Conservation (phyloP, 805 yeast genomes). For the Candida loeiensis region DNA sequence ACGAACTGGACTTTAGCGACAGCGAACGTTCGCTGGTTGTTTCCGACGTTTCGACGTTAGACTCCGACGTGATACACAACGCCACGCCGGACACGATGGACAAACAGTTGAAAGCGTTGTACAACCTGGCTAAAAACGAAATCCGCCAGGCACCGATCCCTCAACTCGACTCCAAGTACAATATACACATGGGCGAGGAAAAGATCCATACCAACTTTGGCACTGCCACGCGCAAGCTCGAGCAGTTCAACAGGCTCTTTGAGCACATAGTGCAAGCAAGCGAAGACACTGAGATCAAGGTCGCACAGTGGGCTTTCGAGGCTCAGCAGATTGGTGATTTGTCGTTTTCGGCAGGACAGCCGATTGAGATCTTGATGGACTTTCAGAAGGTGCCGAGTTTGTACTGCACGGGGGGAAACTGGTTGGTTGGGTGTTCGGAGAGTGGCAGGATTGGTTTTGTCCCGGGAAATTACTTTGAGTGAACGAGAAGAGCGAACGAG, state of each 20-base stretch:
- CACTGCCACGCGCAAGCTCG: conserved; percentile 25
- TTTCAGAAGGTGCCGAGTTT: conserved; percentile 24
- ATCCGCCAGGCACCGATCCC: conserved; percentile 30
- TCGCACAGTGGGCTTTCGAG: conserved; percentile 23
- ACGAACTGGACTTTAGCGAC: conserved; percentile 6
- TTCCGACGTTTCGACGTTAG: conserved; percentile 11
- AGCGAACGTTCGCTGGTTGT: conserved; percentile 13
- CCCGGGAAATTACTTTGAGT: conserved; percentile 18
- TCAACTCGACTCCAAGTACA: conserved; percentile 7
- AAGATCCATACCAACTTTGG: conserved; percentile 16
- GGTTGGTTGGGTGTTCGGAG: conserved; percentile 32
- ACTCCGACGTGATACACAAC: conserved; percentile 15
- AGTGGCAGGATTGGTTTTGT: conserved; percentile 33
- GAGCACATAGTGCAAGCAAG: conserved; percentile 11
- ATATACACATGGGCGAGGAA: conserved; percentile 10
- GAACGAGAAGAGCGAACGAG: not conserved
- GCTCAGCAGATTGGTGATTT: conserved; percentile 38
- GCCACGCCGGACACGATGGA: conserved; percentile 17
- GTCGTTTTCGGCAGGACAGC: conserved; percentile 32
- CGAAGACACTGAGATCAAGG: conserved; percentile 6
- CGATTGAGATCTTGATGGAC: conserved; percentile 30
- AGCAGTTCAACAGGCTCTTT: conserved; percentile 23
- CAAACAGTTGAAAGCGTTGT: conserved; percentile 22
- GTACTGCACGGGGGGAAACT: conserved; percentile 21
- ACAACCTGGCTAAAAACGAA: conserved; percentile 33